Evolutionary conservation across 2,329 filamentous ascomycete genomes (phyloP), one percentile per base, ranked within the genome.

Genomic region (Dothistroma septosporum): DNA sequence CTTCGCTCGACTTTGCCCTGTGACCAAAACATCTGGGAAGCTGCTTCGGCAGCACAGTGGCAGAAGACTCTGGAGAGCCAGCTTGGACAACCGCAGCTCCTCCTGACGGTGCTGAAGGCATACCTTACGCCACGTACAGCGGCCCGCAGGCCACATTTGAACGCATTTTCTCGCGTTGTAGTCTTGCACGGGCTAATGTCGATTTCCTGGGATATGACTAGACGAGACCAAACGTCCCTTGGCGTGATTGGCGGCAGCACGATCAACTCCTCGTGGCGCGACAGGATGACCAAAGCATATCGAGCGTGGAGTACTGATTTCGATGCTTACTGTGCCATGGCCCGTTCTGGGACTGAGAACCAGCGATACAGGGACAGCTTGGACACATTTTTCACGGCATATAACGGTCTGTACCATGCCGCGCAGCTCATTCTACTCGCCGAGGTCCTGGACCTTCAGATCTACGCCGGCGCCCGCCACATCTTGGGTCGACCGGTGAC

Each of bases 101-200:
- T 86, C 84, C 57, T 86, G 0, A 72, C 79, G 0, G 79, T 81
- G 1, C 68, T 87, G 9, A 86, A 86, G 65, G 78, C 80, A 2
- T 86, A 86, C 58, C 77, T 86, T 1, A 80, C 33, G 16, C 35
- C 8, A 7, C 24, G n/a, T 33, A n/a, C 52, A 6, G 14, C 11
- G 2, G 32, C 73, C 12, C 16, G 22, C 11, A 21, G 16, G 11
- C 46, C n/a, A 49, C 16, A 49, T 4, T 68, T 86, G 0, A 85
- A 84, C 61, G 77, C 77, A 0, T 67, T 87, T 0, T 83, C 84
- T 0, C 75, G 83, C 0, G 72, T 84, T 0, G 72, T 87, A 0
- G 71, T 87, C 0, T 74, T 87, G 0, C 85, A 87, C 53, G 85
- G 85, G 0, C 72, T 87, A 0, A 86, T 87, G 84, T 85, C 83